phyloP scores from a whole-genome alignment of 371 early-diverging fungal species.

The Spiromyces aspiralis region DNA sequence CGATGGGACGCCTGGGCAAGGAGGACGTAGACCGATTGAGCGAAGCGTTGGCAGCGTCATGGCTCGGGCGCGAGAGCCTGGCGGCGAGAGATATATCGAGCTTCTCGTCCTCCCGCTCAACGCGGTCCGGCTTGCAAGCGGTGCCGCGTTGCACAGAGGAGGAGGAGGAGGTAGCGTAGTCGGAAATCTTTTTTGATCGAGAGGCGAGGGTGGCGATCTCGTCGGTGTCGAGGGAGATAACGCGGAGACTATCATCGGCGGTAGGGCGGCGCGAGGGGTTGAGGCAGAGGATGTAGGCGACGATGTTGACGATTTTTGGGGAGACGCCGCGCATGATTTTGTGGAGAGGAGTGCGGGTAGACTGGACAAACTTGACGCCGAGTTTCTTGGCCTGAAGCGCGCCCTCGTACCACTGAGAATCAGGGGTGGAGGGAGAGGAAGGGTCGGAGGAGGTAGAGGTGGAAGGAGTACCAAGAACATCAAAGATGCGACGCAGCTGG shows the following conservation, averaged over 20 bases:
- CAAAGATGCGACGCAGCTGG: constrained; percentile 59
- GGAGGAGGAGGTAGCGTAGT: not conserved
- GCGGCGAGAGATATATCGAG: not conserved
- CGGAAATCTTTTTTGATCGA: not conserved
- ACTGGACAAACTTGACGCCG: constrained; percentile 24
- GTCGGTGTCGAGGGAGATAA: constrained; percentile 4
- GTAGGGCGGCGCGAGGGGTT: constrained; percentile 70
- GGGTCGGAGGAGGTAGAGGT: constrained; percentile 11
- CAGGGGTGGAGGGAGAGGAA: constrained; percentile 3
- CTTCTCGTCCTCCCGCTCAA: no score
- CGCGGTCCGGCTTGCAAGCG: no score
- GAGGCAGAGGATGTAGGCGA: constrained; percentile 71
- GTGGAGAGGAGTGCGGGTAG: constrained; percentile 35
- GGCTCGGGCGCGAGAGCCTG: not conserved
- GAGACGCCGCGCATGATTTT: constrained; percentile 46
- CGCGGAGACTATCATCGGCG: constrained; percentile 29
- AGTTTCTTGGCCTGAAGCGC: constrained; percentile 22
- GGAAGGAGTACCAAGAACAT: constrained; percentile 39
- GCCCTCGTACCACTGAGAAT: constrained; percentile 24
- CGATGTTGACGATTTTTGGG: constrained; percentile 43
- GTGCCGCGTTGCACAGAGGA: no score
- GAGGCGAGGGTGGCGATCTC: not conserved
- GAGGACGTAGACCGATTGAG: not conserved
- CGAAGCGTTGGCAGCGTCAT: not conserved
- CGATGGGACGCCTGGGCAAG: not conserved